A percentile compares a stretch with the other conserved stretches of the same genome.
Evolutionary conservation across 148 eudicot genomes (phyloP).

Genomic region (Pouteria glomerata): DNA sequence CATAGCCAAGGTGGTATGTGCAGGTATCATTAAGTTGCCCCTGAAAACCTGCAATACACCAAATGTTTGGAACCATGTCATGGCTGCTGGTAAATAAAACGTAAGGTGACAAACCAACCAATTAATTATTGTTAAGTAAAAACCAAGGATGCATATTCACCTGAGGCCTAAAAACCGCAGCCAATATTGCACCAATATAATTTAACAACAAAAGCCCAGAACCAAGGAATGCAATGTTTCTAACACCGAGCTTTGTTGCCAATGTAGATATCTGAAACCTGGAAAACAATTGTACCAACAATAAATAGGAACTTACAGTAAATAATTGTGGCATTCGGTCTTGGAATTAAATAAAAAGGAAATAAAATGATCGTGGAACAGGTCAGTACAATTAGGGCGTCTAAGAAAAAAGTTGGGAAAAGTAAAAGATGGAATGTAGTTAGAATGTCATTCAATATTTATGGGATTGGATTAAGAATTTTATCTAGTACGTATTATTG

Average conservation of each 20-base stretch:
- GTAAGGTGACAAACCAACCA: not conserved
- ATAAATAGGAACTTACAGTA: slow-evolving; percentile 3
- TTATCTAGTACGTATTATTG: no score
- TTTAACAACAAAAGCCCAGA: slow-evolving; percentile 84
- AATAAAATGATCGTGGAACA: not conserved
- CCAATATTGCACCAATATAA: slow-evolving; percentile 69
- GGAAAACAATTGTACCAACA: not conserved
- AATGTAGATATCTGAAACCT: slow-evolving; percentile 93
- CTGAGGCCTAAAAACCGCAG: slow-evolving; percentile 74
- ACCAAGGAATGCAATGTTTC: slow-evolving; percentile 91
- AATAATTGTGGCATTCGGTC: not conserved
- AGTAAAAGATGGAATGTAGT: no score
- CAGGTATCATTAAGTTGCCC: slow-evolving; percentile 83
- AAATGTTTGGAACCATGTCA: not conserved
- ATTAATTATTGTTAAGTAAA: not conserved
- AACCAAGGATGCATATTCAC: slow-evolving; percentile 29
- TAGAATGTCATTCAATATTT: no score
- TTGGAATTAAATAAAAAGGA: not conserved
- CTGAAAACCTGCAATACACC: slow-evolving; percentile 64
- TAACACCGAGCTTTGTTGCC: slow-evolving; percentile 95
- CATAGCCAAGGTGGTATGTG: slow-evolving; percentile 63
- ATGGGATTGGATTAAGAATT: no score
- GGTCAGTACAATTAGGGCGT: not conserved
- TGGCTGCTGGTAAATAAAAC: slow-evolving; percentile 3
- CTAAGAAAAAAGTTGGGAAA: not conserved